Conservation (phyloP, 495 filamentous ascomycete genomes). For the Talaromyces nanjingensis region DNA sequence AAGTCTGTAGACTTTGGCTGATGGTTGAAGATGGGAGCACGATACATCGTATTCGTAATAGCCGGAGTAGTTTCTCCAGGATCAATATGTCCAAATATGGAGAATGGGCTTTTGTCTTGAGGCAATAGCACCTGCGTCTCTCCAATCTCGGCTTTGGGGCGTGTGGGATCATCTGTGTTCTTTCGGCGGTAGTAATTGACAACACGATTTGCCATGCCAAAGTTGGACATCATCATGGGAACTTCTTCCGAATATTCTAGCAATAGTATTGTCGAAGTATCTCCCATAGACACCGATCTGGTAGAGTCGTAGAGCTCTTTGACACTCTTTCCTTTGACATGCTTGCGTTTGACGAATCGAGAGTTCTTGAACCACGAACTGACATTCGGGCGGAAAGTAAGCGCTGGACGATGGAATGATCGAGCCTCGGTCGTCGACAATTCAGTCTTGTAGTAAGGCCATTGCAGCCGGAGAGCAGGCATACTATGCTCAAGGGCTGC, state of each 20-base stretch:
- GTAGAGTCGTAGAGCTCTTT: conserved; percentile 68
- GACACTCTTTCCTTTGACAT: conserved; percentile 64
- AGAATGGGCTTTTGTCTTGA: conserved; percentile 92
- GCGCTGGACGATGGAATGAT: conserved; percentile 78
- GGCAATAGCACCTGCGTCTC: conserved; percentile 81
- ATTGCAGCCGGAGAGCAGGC: conserved; percentile 82
- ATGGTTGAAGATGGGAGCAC: conserved; percentile 89
- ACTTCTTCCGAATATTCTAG: conserved; percentile 96
- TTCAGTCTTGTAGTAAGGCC: conserved; percentile 87
- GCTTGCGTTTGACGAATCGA: conserved; percentile 59
- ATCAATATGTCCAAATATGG: conserved; percentile 87
- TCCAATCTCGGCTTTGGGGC: conserved; percentile 72
- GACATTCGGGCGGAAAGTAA: conserved; percentile 56
- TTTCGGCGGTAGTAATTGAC: conserved; percentile 95
- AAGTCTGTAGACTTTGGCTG: conserved; percentile 74
- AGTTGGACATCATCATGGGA: conserved; percentile 84
- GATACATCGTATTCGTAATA: conserved; percentile 90
- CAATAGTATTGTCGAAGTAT: conserved; percentile 79
- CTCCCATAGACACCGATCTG: conserved; percentile 71
- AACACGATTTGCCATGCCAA: conserved; percentile 91
- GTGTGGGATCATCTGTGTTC: conserved; percentile 65
- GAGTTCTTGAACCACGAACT: conserved; percentile 46
- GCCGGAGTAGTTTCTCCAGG: conserved; percentile 83
- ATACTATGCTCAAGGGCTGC: conserved; percentile 83
- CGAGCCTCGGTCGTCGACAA: conserved; percentile 72